Conservation (phyloP, 768 basidiomycete species). For the Baorangia bicolor region DNA sequence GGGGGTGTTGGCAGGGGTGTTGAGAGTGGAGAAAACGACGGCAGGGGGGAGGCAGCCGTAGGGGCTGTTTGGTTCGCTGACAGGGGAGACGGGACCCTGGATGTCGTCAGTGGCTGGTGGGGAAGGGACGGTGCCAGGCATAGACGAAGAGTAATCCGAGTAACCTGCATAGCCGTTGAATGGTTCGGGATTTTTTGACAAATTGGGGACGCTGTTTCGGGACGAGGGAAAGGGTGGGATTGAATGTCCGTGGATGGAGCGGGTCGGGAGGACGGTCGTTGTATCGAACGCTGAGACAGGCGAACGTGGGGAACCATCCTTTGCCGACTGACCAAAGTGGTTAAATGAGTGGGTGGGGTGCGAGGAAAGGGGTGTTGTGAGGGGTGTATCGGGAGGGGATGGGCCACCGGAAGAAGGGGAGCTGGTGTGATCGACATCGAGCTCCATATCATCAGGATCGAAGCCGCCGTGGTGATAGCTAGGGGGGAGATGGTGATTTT, state of each 20-base stretch:
- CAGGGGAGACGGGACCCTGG: conserved; percentile 27
- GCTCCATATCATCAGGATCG: conserved; percentile 82
- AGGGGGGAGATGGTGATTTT: conserved; percentile 26
- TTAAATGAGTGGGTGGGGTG: conserved; percentile 33
- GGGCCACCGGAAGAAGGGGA: conserved; percentile 45
- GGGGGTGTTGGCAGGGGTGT: conserved; percentile 48
- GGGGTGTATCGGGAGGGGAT: conserved; percentile 44
- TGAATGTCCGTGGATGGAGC: conserved; percentile 38
- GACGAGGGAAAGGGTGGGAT: conserved; percentile 35
- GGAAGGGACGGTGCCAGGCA: conserved; percentile 55
- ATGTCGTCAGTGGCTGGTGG: conserved; percentile 32
- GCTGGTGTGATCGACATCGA: conserved; percentile 61
- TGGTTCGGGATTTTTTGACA: conserved; percentile 44
- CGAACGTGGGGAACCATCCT: conserved; percentile 26
- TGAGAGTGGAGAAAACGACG: conserved; percentile 53
- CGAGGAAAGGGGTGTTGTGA: conserved; percentile 42
- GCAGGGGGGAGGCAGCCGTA: conserved; percentile 63
- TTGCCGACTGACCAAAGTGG: conserved; percentile 32
- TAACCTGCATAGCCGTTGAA: conserved; percentile 73
- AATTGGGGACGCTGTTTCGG: conserved; percentile 26
- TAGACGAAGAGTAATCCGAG: conserved; percentile 57
- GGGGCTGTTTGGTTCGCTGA: conserved; percentile 33
- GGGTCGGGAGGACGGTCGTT: conserved; percentile 52
- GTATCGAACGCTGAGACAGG: conserved; percentile 54
- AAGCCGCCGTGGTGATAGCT: conserved; percentile 42